Evolutionary conservation across 768 basidiomycete species (phyloP), one percentile per base, ranked within the genome.

Genomic region (Tylopilus subfusipes): DNA sequence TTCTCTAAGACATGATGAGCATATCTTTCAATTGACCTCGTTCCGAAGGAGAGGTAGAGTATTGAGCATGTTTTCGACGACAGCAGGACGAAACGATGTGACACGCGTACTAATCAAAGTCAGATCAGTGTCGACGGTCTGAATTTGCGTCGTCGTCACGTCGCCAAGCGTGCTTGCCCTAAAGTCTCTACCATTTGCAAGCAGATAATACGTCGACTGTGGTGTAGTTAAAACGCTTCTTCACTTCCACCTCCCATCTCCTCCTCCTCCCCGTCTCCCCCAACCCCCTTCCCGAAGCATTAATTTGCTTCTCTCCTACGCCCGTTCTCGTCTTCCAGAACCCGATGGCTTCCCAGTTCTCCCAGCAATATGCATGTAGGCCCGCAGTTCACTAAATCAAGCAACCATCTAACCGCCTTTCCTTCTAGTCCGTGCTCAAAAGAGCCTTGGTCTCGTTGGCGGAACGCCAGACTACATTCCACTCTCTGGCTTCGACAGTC

Each of bases 331-430:
- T 65, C 66, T 65, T 63, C 63, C 53, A 64, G 56, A 58, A 62
- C 61, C 54, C 59, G 70, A 90, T 90, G 89, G 81, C 86, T 64
- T 83, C 85, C 57, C 81, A 85, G 72, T 74, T 80, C 57, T 83
- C 87, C 60, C 86, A 90, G 78, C 89, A 92, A 78, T 90, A 89
- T 70, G 85, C 90, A 66, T 90, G 90, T 92, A 49, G 76, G 89
- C 81, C n/a, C 22, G 5, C 52, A 21, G 50, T 43, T 6, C 44
- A 38, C 51, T 16, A 54, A 52, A 62, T 58, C 56, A 45, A 19
- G 27, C 34, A 24, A 43, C 54, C 52, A 51, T 65, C 53, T 66
- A 50, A 67, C 40, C 24, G 31, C 31, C 59, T n/a, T 47, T 47
- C 30, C 31, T 49, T 57, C 12, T 64, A 95, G 93, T 84, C 78